phyloP scores from a whole-genome alignment of 495 filamentous ascomycete genomes.

The Neurospora sp. region DNA sequence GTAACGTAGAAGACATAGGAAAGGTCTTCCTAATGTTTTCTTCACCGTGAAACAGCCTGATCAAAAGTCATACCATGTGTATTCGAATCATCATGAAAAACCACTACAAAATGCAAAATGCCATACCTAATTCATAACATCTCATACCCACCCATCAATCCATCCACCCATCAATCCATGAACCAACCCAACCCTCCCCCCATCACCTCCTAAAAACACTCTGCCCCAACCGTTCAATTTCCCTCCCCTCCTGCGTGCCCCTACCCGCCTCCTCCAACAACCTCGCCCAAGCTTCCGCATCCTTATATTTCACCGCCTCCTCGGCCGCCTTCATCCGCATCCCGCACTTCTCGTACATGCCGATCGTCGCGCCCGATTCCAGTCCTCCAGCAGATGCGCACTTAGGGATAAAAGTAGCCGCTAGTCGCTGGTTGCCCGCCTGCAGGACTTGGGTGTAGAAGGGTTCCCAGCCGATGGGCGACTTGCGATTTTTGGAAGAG shows the following conservation, averaged over 20 bases:
- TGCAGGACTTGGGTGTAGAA: constrained; percentile 84
- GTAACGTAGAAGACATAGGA: background rate
- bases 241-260: constrained; percentile 31
- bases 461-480: constrained; percentile 97
- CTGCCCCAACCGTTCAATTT: constrained; percentile 36
- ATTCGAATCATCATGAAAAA: background rate
- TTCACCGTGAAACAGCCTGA: background rate
- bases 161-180: background rate
- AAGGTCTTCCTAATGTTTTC: background rate
- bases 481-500: constrained; percentile 52
- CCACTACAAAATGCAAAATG: background rate
- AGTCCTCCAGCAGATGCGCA: constrained; percentile 41
- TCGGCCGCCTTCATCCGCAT: constrained; percentile 84
- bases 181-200: background rate
- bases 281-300: constrained; percentile 48
- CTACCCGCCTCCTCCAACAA: constrained; percentile 37
- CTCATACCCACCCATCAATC: background rate
- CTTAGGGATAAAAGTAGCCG: constrained; percentile 78
- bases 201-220: constrained; percentile 34
- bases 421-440: constrained; percentile 84
- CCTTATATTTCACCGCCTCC: constrained; percentile 77
- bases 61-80: background rate
- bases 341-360: constrained; percentile 96
- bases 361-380: constrained; percentile 54
- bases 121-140: background rate